Evolutionary conservation across 2,329 filamentous ascomycete genomes (phyloP), one percentile per base, ranked within the genome.

Genomic region (Penicillium sp.): DNA sequence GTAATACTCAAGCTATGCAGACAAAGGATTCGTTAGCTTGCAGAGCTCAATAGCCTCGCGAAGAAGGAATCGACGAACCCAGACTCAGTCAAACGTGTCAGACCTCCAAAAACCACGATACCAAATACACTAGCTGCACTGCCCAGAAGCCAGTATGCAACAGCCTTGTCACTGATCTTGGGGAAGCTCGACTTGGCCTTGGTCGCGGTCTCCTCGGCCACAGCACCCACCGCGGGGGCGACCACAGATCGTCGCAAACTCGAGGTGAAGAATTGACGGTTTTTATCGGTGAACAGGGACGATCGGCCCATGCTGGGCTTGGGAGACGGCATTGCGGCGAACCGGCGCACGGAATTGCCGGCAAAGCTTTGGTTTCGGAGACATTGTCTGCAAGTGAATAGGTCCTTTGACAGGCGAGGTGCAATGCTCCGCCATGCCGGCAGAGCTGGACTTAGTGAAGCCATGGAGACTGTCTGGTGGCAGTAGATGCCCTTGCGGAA

Each of bases 91-190:
- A 99, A 82, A 59, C 95, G 84, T 33, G 95, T 99, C 67, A 99
- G 82, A 6, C 95, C 95, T 58, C 95, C 95, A 76, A 96, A 96
- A 46, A 99, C 86, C 53, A 99, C 93, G 69, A 99, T 96, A 60
- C 95, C 95, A 77, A 98, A 99, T 54, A 98, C 95, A 74, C 92
- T 96, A 44, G 86, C 90, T 1, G 95, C 93, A 68, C 93, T 97
- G 49, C 87, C 94, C 56, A 99, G 80, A 47, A 99, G 85, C 93
- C 93, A 99, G 80, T 94, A 94, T 60, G 88, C 95, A 46, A 96
- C 93, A 10, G 81, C 79, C 77, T 90, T 95, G 59, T 88, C 86
- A 65, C 85, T 92, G 10, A 85, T 85, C 68, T 90, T 76, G 18
- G 85, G 84, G 68, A 83, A 86, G 62, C 73, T 70, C 6, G 76